Conservation (phyloP, 129 eudicot species). For the Lactuca sativa region DNA sequence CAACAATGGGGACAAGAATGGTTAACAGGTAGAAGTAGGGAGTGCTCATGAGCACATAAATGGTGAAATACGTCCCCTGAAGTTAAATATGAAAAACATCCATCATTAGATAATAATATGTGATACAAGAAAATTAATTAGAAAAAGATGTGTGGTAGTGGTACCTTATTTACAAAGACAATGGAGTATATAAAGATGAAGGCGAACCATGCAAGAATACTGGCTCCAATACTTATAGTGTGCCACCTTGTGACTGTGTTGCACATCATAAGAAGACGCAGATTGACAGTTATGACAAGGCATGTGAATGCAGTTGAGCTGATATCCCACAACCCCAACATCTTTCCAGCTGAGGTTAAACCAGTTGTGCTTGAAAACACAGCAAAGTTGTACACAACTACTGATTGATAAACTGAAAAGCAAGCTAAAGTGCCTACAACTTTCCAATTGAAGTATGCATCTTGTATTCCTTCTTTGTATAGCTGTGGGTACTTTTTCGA, state of each 20-base stretch:
- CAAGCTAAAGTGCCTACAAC: constrained; percentile 81
- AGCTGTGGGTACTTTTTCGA: constrained; percentile 92
- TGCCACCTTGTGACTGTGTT: constrained; percentile 94
- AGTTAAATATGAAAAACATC: constrained; percentile 16
- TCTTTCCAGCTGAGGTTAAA: constrained; percentile 75
- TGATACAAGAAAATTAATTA: neutral
- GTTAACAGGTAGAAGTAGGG: constrained; percentile 65
- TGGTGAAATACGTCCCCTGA: constrained; percentile 72
- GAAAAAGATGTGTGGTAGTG: neutral
- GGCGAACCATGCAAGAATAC: constrained; percentile 76
- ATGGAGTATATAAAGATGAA: constrained; percentile 80
- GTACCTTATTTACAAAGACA: constrained; percentile 63
- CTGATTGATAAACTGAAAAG: constrained; percentile 83
- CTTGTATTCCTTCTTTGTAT: constrained; percentile 81
- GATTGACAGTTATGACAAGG: constrained; percentile 81
- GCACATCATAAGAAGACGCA: constrained; percentile 93
- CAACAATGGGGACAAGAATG: constrained; percentile 80
- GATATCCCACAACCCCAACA: constrained; percentile 91
- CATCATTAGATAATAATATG: neutral
- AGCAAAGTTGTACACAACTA: constrained; percentile 78
- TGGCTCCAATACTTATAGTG: constrained; percentile 84
- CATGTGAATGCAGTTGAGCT: constrained; percentile 91
- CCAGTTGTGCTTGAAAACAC: constrained; percentile 56
- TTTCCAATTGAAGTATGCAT: constrained; percentile 81
- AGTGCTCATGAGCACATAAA: constrained; percentile 71